Percentiles rank a stretch among this genome's conserved stretches.
phyloP scores from a whole-genome alignment of 495 filamentous ascomycete species.

The Podospora sp. region DNA sequence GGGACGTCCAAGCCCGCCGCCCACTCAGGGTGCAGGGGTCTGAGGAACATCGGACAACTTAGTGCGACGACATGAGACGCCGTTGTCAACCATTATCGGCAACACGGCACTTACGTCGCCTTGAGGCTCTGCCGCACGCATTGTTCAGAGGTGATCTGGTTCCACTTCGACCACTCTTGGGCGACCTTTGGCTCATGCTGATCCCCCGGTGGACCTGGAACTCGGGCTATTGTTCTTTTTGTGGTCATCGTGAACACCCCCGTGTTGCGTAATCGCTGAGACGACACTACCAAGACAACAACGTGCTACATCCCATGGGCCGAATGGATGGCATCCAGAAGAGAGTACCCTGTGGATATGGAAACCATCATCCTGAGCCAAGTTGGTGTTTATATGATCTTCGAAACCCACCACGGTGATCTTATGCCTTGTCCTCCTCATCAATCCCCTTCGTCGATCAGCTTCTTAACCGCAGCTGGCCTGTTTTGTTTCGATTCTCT shows the following conservation, averaged over 20 bases:
- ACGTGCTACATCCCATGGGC: not conserved
- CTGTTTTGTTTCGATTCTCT: constrained; percentile 23
- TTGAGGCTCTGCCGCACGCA: constrained; percentile 4
- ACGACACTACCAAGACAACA: not conserved
- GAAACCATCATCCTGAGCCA: not conserved
- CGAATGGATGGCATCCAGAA: not conserved
- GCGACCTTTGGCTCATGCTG: not conserved
- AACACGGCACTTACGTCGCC: not conserved
- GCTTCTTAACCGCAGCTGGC: constrained; percentile 28
- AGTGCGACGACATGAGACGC: constrained; percentile 15
- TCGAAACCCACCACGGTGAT: not conserved
- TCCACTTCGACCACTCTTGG: not conserved
- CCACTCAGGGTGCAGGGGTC: constrained; percentile 2
- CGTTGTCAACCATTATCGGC: not conserved
- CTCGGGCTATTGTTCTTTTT: not conserved
- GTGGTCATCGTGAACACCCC: not conserved
- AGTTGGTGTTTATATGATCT: not conserved
- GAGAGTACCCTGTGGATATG: not conserved
- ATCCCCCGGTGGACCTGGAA: not conserved
- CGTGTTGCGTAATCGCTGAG: not conserved
- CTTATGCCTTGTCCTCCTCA: constrained; percentile 1
- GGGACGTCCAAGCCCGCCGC: not conserved
- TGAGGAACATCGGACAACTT: constrained; percentile 11
- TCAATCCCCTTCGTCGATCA: constrained; percentile 10
- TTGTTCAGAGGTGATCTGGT: not conserved